These are phyloP conservation scores for Aspergillus viridinutans DNA, from an alignment of 2,329 filamentous ascomycete genomes.

Conservation along the genomic window DNA sequence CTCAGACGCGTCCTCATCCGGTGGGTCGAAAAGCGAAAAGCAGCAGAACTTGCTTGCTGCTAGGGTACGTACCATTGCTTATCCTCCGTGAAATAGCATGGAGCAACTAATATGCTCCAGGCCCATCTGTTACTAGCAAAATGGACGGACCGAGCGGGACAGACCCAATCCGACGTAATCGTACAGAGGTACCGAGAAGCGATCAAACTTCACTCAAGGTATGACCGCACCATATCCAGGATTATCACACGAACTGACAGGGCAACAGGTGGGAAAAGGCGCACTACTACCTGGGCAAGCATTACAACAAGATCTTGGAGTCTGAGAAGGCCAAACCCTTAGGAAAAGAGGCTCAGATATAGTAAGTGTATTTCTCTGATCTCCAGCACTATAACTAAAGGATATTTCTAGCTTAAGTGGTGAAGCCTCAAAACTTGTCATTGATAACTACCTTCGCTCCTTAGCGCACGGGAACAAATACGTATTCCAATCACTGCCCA, in stretches of 20 bases:
- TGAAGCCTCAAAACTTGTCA: conserved; percentile 79
- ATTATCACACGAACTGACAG: conserved; percentile 3
- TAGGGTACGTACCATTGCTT: conserved; percentile 27
- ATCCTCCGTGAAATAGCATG: neutral
- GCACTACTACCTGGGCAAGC: conserved; percentile 92
- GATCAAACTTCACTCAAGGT: conserved; percentile 40
- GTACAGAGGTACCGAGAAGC: conserved; percentile 79
- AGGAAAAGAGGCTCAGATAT: conserved; percentile 72
- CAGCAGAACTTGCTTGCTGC: conserved; percentile 50
- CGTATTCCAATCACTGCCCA: conserved; percentile 88
- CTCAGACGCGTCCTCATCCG: conserved; percentile 36
- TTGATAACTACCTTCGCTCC: conserved; percentile 89
- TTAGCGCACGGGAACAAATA: conserved; percentile 90
- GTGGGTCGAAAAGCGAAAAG: conserved; percentile 39
- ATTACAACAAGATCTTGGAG: conserved; percentile 95
- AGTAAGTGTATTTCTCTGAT: conserved; percentile 33
- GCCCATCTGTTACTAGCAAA: conserved; percentile 88
- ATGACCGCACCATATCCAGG: neutral
- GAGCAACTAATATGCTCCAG: conserved; percentile 31
- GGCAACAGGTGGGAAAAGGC: conserved; percentile 82
- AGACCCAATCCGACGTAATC: conserved; percentile 78
- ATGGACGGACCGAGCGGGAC: conserved; percentile 93
- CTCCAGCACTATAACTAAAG: conserved; percentile 12
- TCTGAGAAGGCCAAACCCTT: conserved; percentile 74
- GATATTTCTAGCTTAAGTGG: conserved; percentile 58